Percentiles rank a stretch among this genome's conserved stretches.
Evolutionary conservation across 257 asterid genomes (phyloP).

Genomic region (Solanum chilense): DNA sequence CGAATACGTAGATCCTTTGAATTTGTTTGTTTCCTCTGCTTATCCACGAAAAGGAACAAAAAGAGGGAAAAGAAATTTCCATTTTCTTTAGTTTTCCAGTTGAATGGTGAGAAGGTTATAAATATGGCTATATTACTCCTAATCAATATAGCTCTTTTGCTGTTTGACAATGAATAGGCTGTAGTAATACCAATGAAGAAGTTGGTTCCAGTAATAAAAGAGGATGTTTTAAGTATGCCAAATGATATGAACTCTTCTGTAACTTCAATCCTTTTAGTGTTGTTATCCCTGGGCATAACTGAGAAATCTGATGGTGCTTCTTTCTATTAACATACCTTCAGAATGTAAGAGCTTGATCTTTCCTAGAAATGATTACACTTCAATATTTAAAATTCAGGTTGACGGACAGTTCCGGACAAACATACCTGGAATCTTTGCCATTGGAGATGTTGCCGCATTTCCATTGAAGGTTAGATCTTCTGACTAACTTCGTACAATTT

Average conservation of each 20-base stretch:
- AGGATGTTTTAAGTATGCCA: background rate
- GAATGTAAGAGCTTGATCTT: background rate
- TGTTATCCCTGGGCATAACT: background rate
- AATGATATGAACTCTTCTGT: background rate
- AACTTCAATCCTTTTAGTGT: background rate
- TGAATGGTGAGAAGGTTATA: background rate
- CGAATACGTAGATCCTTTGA: background rate
- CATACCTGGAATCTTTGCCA: slow-evolving; percentile 82
- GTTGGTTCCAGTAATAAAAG: background rate
- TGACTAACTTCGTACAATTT: background rate
- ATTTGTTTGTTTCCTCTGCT: background rate
- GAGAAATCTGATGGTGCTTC: background rate
- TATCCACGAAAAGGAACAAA: background rate
- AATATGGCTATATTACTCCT: background rate
- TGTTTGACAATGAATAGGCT: background rate
- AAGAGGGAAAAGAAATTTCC: background rate
- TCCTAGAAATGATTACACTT: background rate
- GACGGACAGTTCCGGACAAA: slow-evolving; percentile 83
- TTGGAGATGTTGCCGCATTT: slow-evolving; percentile 95
- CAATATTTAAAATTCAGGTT: slow-evolving; percentile 42
- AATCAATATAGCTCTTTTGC: background rate
- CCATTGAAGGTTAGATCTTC: slow-evolving; percentile 63
- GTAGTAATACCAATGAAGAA: background rate
- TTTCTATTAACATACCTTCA: background rate
- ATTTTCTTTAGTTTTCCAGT: background rate